Evolutionary conservation across 2,329 filamentous ascomycete species (phyloP).

Genomic region (Trichoderma brevicompactum): DNA sequence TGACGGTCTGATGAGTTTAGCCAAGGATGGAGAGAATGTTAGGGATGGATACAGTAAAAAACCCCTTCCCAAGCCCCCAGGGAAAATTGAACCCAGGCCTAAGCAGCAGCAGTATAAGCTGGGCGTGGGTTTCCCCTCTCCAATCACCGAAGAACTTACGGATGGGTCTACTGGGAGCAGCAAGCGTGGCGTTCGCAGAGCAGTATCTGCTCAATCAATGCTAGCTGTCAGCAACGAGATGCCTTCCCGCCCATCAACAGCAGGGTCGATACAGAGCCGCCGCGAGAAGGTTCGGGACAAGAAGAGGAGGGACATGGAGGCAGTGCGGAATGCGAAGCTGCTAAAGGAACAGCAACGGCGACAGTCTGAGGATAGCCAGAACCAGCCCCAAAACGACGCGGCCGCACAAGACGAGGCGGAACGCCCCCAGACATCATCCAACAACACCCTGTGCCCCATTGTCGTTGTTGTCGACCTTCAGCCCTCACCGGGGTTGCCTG

Average conservation of each 20-base stretch:
- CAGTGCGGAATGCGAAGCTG: slow-evolving; percentile 35
- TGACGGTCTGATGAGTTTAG: slow-evolving; percentile 33
- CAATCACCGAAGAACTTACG: slow-evolving; percentile 21
- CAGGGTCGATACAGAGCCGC: slow-evolving; percentile 39
- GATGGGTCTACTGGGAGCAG: slow-evolving; percentile 7
- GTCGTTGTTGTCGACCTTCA: slow-evolving; percentile 48
- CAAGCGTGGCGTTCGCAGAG: neutral
- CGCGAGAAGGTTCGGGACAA: slow-evolving; percentile 47
- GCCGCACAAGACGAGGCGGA: neutral
- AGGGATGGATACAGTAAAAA: slow-evolving; percentile 21
- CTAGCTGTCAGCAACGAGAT: slow-evolving; percentile 24
- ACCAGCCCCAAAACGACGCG: neutral
- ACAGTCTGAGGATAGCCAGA: neutral
- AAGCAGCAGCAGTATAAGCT: slow-evolving; percentile 9
- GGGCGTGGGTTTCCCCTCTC: slow-evolving; percentile 2
- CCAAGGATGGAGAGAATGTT: slow-evolving; percentile 13
- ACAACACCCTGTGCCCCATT: slow-evolving; percentile 42
- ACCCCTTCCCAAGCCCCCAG: slow-evolving; percentile 17
- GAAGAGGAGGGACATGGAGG: slow-evolving; percentile 48
- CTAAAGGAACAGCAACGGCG: slow-evolving; percentile 28
- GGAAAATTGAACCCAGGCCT: neutral
- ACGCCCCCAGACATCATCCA: neutral
- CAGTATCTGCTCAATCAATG: slow-evolving; percentile 34
- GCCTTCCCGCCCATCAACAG: slow-evolving; percentile 31
- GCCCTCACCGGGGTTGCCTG: slow-evolving; percentile 33